These are phyloP conservation scores for Cystobasidiopsis lactophilus DNA, from an alignment of 768 basidiomycete species.

Conservation along the genomic window DNA sequence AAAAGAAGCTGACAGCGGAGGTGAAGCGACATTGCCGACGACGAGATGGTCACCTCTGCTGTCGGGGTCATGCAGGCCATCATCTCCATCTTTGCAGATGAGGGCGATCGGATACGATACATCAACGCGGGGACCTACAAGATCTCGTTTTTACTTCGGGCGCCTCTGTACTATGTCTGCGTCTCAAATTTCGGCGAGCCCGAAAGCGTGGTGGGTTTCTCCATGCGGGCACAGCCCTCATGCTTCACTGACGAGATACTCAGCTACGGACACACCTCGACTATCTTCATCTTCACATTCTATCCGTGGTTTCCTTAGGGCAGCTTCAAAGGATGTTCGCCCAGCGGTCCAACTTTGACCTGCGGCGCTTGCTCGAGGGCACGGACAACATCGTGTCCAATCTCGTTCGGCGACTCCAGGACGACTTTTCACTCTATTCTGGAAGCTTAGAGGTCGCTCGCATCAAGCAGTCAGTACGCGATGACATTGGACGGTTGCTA, in stretches of 20 bases:
- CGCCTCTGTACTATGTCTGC: constrained; percentile 80
- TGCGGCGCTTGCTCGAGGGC: constrained; percentile 27
- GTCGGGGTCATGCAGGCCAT: constrained; percentile 89
- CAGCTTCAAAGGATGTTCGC: constrained; percentile 74
- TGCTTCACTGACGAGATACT: not conserved
- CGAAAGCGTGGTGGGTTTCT: constrained; percentile 62
- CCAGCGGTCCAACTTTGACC: constrained; percentile 72
- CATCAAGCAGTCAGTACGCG: constrained; percentile 45
- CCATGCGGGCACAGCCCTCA: constrained; percentile 8
- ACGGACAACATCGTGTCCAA: constrained; percentile 7
- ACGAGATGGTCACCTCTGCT: constrained; percentile 46
- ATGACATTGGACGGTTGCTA: constrained; percentile 55
- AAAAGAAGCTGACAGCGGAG: constrained; percentile 31
- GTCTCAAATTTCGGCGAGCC: constrained; percentile 87
- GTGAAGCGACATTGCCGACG: constrained; percentile 15
- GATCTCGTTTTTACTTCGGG: constrained; percentile 64
- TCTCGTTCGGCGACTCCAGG: constrained; percentile 29
- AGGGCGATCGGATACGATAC: constrained; percentile 48
- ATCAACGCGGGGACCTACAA: constrained; percentile 61
- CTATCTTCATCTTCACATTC: constrained; percentile 77
- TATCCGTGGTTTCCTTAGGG: constrained; percentile 65
- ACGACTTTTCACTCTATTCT: constrained; percentile 62
- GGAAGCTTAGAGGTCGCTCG: constrained; percentile 62
- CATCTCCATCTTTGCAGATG: constrained; percentile 84
- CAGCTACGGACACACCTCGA: constrained; percentile 87